These are phyloP conservation scores for Vitis rupestris DNA, from an alignment of 164 flowering plant genomes.

Conservation along the genomic window DNA sequence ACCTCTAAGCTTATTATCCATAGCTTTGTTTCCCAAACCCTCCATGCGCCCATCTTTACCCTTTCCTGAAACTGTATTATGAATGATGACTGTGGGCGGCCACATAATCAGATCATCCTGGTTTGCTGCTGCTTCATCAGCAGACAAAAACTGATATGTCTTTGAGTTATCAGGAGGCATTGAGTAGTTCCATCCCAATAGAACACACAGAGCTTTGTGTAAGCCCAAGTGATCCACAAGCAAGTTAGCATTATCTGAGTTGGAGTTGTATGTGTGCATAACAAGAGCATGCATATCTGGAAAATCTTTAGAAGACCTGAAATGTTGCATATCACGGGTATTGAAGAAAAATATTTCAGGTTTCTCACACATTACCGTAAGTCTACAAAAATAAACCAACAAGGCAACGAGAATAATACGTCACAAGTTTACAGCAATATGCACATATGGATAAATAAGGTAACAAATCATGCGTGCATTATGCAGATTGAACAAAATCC, in stretches of 20 bases:
- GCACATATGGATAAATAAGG: no score
- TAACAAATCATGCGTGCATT: not conserved
- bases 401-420: constrained; percentile 1
- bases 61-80: constrained; percentile 82
- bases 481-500: not conserved
- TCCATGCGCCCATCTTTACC: constrained; percentile 89
- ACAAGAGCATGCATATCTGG: constrained; percentile 77
- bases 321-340: constrained; percentile 44
- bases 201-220: constrained; percentile 87
- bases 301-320: constrained; percentile 89
- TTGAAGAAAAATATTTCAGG: constrained; percentile 38
- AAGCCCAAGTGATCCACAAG: constrained; percentile 86
- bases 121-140: constrained; percentile 70
- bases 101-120: constrained; percentile 86
- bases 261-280: constrained; percentile 87
- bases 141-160: constrained; percentile 66
- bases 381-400: constrained; percentile 4
- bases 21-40: constrained; percentile 86
- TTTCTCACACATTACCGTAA: constrained; percentile 12
- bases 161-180: constrained; percentile 79
- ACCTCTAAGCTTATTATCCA: constrained; percentile 94
- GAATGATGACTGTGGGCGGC: constrained; percentile 92
- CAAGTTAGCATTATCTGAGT: constrained; percentile 57
- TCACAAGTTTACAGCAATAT: not conserved
- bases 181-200: constrained; percentile 88